Conservation (phyloP, 2,329 filamentous ascomycete genomes). For the Exophiala calicioides region DNA sequence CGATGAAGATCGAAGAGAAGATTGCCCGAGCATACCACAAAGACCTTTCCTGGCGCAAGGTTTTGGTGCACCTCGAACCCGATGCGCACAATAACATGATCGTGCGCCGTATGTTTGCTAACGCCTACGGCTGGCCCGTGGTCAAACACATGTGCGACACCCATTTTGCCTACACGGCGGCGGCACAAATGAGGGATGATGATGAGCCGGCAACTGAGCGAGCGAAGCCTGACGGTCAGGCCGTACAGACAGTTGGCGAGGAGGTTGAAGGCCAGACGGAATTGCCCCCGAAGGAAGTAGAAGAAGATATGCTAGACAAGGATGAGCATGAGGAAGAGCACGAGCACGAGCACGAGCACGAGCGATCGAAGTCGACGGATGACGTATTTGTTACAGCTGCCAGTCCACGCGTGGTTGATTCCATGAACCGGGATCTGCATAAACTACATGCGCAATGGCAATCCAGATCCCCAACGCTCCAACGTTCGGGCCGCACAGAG, state of each 20-base stretch:
- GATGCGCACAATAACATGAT: conserved; percentile 99
- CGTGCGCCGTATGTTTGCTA: conserved; percentile 92
- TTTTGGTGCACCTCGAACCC: conserved; percentile 89
- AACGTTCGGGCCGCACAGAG: conserved; percentile 22
- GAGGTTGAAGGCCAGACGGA: conserved; percentile 56
- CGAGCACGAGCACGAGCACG: conserved; percentile 16
- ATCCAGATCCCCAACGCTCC: background rate
- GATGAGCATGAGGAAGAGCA: background rate
- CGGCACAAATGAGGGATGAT: conserved; percentile 67
- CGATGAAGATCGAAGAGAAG: conserved; percentile 93
- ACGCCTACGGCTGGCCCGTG: conserved; percentile 97
- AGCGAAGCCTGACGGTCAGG: conserved; percentile 60
- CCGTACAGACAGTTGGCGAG: conserved; percentile 63
- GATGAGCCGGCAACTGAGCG: conserved; percentile 68
- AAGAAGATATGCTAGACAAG: conserved; percentile 3
- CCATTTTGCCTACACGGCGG: conserved; percentile 78
- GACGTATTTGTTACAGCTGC: conserved; percentile 6
- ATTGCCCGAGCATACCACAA: conserved; percentile 94
- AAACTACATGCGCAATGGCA: conserved; percentile 21
- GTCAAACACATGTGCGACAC: conserved; percentile 92
- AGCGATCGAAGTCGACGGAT: conserved; percentile 4
- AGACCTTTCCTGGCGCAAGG: conserved; percentile 92
- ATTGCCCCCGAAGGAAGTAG: conserved; percentile 27
- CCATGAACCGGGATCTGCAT: conserved; percentile 9
- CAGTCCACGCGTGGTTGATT: conserved; percentile 6